Evolutionary conservation across 345 rosid genomes (phyloP), one percentile per base, ranked within the genome.

Genomic region (Pistacia integerrima): DNA sequence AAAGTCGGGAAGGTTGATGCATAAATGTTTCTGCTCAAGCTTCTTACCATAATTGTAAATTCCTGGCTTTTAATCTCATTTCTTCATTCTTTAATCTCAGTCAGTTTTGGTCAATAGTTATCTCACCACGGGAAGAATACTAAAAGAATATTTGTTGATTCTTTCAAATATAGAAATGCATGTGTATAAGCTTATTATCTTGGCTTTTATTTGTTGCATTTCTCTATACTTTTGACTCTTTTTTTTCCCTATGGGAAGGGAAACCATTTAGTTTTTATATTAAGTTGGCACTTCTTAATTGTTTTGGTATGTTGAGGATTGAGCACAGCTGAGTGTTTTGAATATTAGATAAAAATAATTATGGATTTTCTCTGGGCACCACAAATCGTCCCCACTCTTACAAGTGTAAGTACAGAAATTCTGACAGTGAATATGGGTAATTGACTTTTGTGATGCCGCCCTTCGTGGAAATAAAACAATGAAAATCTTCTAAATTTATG

Each of bases 11-110:
- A 20, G 56, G 22, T 17, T 36, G 49, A 41, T 55, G 48, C 74
- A 5, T 16, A 22, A 25, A 60, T 16, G 28, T 20, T 33, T 18
- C 72, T 73, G 71, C 76, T 75, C 78, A 60, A 69, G 73, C 84
- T 83, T 67, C 79, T 74, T 60, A 64, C 66, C 17, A 74, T 77
- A 71, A 74, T n/a, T 88, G 92, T 88, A 86, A 73, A 88, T 77
- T 57, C 83, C 74, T 72, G 6, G 49, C 70, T 71, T 49, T 49
- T 60, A 46, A 56, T 54, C 66, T 55, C 64, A 11, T 65, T 18
- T 80, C 63, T 35, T 76, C 56, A 75, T 57, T 70, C 67, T 25
- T 70, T 52, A 12, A 0, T 18, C 52, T 25, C 70, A 41, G 56
- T 41, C 67, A 57, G 12, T 71, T 62, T 76, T 74, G 68, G 55